These are phyloP conservation scores for Kodamaea neixiangensis DNA, from an alignment of 805 yeast species.

Conservation along the genomic window DNA sequence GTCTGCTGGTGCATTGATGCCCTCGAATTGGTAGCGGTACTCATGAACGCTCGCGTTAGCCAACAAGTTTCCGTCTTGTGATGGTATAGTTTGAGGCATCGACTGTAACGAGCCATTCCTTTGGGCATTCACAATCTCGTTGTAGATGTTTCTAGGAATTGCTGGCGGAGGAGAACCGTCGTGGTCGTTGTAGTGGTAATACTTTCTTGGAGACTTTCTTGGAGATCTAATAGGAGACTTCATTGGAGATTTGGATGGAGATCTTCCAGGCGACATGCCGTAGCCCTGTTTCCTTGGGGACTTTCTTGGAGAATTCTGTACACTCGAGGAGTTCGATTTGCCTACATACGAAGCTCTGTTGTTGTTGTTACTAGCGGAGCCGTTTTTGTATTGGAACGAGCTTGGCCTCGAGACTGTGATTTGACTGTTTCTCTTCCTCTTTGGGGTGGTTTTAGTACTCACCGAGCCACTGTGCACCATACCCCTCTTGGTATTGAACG, in stretches of 20 bases:
- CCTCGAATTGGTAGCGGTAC: conserved; percentile 8
- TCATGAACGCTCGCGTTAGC: conserved; percentile 5
- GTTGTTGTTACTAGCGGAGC: conserved; percentile 14
- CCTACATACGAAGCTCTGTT: conserved; percentile 19
- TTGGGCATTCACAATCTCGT: conserved; percentile 43
- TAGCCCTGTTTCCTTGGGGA: conserved; percentile 25
- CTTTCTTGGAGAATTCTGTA: conserved; percentile 27
- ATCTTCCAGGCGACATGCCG: conserved; percentile 31
- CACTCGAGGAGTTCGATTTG: conserved; percentile 33
- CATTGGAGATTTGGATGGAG: conserved; percentile 25
- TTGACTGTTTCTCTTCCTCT: conserved; percentile 28
- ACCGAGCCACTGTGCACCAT: conserved; percentile 21
- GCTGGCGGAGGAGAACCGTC: conserved; percentile 26
- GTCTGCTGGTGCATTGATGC: conserved; percentile 3
- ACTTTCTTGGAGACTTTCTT: conserved; percentile 23
- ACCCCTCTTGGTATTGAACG: conserved; percentile 18
- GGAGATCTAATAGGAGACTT: conserved; percentile 24
- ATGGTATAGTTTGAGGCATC: conserved; percentile 44
- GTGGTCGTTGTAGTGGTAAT: conserved; percentile 14
- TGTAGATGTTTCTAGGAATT: conserved; percentile 45
- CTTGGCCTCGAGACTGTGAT: conserved; percentile 44
- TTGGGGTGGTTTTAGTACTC: conserved; percentile 25
- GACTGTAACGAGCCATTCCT: conserved; percentile 24
- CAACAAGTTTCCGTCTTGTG: conserved; percentile 31
- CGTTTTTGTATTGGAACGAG: conserved; percentile 42